Base-by-base conservation (phyloP, 2,329 filamentous ascomycete genomes). In the Neofusicoccum laricinum region DNA sequence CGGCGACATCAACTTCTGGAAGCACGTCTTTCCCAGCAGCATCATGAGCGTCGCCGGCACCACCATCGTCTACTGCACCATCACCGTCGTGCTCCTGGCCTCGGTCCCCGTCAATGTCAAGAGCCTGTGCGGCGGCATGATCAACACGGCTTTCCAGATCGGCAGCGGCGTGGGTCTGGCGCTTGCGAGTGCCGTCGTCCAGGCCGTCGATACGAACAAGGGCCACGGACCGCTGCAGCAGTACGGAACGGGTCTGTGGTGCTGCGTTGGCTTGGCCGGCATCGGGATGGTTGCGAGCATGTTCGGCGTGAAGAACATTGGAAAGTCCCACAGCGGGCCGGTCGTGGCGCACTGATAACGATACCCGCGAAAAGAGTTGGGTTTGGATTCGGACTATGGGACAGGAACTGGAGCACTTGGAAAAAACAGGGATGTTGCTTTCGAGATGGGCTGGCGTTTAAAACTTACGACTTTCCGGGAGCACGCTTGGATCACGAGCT, bases 131-230 rank as follows among this genome's bases (percentile, higher is more conserved):
- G 77, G 77, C 21, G 77, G 77, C 17, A 78, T 79, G 76, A 75
- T 80, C 41, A 80, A 80, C 61, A 80, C 78, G 4, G 77, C 78
- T 4, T 80, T 79, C 65, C 78, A 80, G 69, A 78, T 80, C 21
- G 78, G 78, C 8, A 76, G 73, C 21, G 77, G 77, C 1, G 76
- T 80, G 0, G 75, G 76, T 1, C 69, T 79, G 19, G 78, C 78
- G n/a, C 71, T 79, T 30, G 74, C 76, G 3, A 71, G 76, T 32
- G 75, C 78, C 4, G 72, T 77, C 2, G 76, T 77, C 1, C 68
- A 79, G 61, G 75, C 73, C 2, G 76, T 78, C 2, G 77, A 79
- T 61, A 74, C 73, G 11, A 69, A 74, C 36, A 75, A 78, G 51
- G 75, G 74, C 2, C 77, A 73, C 59, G 21, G 38, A 11, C 61